phyloP scores from a whole-genome alignment of 352 stramenopile species.

The Phytophthora sp. region DNA sequence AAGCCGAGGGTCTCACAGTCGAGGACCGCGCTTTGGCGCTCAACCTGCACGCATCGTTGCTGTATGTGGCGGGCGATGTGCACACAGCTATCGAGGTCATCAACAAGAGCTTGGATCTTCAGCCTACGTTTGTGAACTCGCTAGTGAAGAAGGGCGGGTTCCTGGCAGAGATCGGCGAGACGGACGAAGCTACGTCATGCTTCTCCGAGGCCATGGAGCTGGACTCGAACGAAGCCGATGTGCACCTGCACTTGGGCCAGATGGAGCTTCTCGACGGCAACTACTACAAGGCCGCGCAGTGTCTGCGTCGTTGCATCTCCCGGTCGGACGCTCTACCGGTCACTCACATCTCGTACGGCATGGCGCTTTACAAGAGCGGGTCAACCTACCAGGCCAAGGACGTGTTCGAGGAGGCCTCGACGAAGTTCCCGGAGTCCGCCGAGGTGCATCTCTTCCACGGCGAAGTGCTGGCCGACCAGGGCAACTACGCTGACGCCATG shows the following conservation, averaged over 20 bases:
- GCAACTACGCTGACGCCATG: constrained; percentile 85
- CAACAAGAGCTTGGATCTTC: constrained; percentile 57
- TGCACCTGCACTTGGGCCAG: constrained; percentile 82
- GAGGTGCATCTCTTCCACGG: constrained; percentile 87
- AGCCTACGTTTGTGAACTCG: constrained; percentile 62
- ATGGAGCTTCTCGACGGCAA: constrained; percentile 83
- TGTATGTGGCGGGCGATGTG: constrained; percentile 84
- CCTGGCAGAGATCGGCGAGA: constrained; percentile 73
- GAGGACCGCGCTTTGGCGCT: constrained; percentile 59
- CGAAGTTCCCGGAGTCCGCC: constrained; percentile 67
- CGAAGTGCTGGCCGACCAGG: constrained; percentile 83
- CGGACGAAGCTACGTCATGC: constrained; percentile 61
- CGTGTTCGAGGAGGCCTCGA: constrained; percentile 75
- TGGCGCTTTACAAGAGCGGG: constrained; percentile 87
- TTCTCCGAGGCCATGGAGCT: constrained; percentile 73
- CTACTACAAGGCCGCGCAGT: constrained; percentile 75
- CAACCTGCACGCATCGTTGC: constrained; percentile 81
- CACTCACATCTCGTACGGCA: constrained; percentile 83
- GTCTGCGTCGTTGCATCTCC: constrained; percentile 74
- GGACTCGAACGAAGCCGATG: constrained; percentile 77
- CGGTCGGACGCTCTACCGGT: constrained; percentile 77
- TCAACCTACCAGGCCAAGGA: constrained; percentile 85
- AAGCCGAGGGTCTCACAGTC: constrained; percentile 35
- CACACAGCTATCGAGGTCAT: constrained; percentile 74
- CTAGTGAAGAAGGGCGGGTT: constrained; percentile 87